Percentiles rank a stretch among this genome's conserved stretches.
phyloP scores from a whole-genome alignment of 495 filamentous ascomycete genomes.

The Penicillium alfredii region DNA sequence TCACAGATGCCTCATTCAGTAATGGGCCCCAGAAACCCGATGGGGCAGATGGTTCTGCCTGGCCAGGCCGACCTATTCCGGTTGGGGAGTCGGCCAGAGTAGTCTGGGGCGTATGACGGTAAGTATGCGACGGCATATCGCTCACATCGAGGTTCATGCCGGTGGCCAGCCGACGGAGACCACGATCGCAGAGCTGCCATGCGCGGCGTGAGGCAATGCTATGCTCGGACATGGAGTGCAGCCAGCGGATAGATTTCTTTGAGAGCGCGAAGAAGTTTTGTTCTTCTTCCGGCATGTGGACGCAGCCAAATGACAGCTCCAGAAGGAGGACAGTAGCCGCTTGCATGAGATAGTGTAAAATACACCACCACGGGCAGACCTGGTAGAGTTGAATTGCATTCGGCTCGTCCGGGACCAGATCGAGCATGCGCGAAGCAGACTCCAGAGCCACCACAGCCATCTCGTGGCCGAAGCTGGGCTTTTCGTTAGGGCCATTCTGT shows the following conservation, averaged over 20 bases:
- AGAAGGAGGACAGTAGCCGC: slow-evolving; percentile 55
- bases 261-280: slow-evolving; percentile 39
- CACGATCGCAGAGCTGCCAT: slow-evolving; percentile 50
- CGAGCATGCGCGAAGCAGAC: slow-evolving; percentile 49
- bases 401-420: slow-evolving; percentile 46
- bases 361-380: slow-evolving; percentile 59
- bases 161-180: slow-evolving; percentile 33
- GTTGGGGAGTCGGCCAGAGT: not conserved
- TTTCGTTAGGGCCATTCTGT: slow-evolving; percentile 21
- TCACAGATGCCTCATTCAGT: too few species aligned
- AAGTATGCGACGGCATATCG: slow-evolving; percentile 31
- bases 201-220: slow-evolving; percentile 51
- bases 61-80: not conserved
- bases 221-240: slow-evolving; percentile 48
- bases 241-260: slow-evolving; percentile 52
- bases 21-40: not conserved
- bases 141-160: slow-evolving; percentile 40
- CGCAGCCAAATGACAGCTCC: slow-evolving; percentile 52
- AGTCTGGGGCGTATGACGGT: slow-evolving; percentile 15
- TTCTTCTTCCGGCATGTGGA: slow-evolving; percentile 50
- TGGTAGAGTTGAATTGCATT: slow-evolving; percentile 45
- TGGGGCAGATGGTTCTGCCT: too few species aligned
- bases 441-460: slow-evolving; percentile 50
- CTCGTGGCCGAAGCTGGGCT: slow-evolving; percentile 47
- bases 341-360: slow-evolving; percentile 62